Percentiles rank a stretch among this genome's conserved stretches.
Conservation (phyloP, 768 basidiomycete species). For the Agaricus blazei region DNA sequence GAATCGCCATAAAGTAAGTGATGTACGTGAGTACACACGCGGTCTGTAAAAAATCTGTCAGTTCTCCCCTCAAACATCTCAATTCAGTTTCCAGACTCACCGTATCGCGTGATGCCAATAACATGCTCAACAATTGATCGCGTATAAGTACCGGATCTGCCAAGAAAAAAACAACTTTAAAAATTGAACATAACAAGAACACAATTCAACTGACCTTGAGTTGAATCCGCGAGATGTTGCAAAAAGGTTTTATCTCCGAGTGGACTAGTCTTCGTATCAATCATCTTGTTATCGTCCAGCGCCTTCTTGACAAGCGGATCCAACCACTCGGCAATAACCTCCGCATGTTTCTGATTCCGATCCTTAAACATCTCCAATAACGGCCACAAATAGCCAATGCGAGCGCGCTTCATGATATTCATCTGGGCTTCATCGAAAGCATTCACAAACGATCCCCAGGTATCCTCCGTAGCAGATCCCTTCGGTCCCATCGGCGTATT, state of each 20-base stretch:
- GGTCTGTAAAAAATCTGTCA: slow-evolving; percentile 36
- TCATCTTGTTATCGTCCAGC: slow-evolving; percentile 37
- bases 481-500: slow-evolving; percentile 45
- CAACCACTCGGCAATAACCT: slow-evolving; percentile 51
- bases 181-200: not conserved
- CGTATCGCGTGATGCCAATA: slow-evolving; percentile 77
- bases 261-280: slow-evolving; percentile 28
- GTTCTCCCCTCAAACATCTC: not conserved
- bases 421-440: slow-evolving; percentile 58
- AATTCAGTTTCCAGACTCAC: slow-evolving; percentile 29
- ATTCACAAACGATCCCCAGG: slow-evolving; percentile 56
- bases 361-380: slow-evolving; percentile 55
- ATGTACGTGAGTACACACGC: slow-evolving; percentile 64
- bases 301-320: slow-evolving; percentile 59
- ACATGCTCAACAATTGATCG: slow-evolving; percentile 73
- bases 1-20: slow-evolving; percentile 63
- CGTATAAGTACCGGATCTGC: slow-evolving; percentile 63
- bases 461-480: slow-evolving; percentile 54
- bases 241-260: slow-evolving; percentile 58
- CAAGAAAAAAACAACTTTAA: not conserved
- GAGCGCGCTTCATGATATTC: slow-evolving; percentile 41
- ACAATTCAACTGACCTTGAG: slow-evolving; percentile 41
- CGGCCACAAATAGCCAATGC: slow-evolving; percentile 56
- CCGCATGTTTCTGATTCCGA: slow-evolving; percentile 40
- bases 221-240: slow-evolving; percentile 61